phyloP scores from a whole-genome alignment of 768 basidiomycete genomes.

The Dictyophora rubrovolvata region DNA sequence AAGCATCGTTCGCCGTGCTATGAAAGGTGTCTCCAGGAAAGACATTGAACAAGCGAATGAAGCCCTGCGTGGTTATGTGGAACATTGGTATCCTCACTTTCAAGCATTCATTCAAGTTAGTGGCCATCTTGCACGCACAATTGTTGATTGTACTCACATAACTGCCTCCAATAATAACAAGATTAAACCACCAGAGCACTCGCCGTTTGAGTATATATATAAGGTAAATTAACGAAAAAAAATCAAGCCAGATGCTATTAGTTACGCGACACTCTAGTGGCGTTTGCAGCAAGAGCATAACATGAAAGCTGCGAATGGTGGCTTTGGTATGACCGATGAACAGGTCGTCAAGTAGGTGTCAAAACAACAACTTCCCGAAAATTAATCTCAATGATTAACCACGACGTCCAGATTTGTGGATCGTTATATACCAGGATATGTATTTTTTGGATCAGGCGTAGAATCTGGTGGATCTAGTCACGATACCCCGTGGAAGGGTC shows the following conservation, averaged over 20 bases:
- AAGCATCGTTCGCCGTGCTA: slow-evolving; percentile 11
- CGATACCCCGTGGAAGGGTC: slow-evolving; percentile 35
- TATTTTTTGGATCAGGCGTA: slow-evolving; percentile 68
- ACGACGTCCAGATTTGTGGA: slow-evolving; percentile 59
- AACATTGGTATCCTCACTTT: slow-evolving; percentile 59
- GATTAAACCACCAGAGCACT: slow-evolving; percentile 28
- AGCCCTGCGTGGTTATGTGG: slow-evolving; percentile 43
- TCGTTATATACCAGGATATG: slow-evolving; percentile 89
- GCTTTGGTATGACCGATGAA: slow-evolving; percentile 79
- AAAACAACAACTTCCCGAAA: slow-evolving; percentile 7
- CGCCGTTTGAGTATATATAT: slow-evolving; percentile 53
- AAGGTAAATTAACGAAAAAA: slow-evolving; percentile 10
- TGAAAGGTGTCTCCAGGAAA: slow-evolving; percentile 29
- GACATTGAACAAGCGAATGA: slow-evolving; percentile 59
- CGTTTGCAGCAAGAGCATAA: slow-evolving; percentile 79
- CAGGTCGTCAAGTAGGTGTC: slow-evolving; percentile 46
- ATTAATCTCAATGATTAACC: background rate
- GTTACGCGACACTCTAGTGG: slow-evolving; percentile 37
- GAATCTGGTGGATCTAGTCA: slow-evolving; percentile 18
- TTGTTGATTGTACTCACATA: slow-evolving; percentile 14
- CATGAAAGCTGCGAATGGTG: slow-evolving; percentile 81
- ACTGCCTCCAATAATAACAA: slow-evolving; percentile 11
- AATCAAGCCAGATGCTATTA: background rate
- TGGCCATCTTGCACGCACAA: background rate
- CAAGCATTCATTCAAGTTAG: slow-evolving; percentile 69